Evolutionary conservation across 1,139 yeast genomes (phyloP), one percentile per base, ranked within the genome.

Genomic region (Arxiozyma bovina): DNA sequence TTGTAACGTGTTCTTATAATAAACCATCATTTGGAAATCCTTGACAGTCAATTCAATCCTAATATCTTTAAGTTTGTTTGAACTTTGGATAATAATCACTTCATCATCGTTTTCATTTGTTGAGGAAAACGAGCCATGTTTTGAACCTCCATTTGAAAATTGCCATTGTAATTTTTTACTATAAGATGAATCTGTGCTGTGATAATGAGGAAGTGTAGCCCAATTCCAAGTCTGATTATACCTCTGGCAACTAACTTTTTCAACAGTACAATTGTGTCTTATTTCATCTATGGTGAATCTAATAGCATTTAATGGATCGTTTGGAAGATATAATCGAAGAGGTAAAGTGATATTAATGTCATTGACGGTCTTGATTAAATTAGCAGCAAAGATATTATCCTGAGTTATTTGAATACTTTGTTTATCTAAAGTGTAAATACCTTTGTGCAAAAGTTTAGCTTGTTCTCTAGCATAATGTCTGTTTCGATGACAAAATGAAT

Each of bases 401-500:
- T 45, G 23, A 45, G 17, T 45, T n/a, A 45, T 38, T 9, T 12
- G 11, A 17, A 45, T 45, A 18, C 47, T 45, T 15, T 20, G 20
- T 20, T 17, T 45, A 45, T 45, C 47, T 27, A 45, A n/a, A 45
- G 40, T 12, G 7, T 45, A 45, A 27, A 45, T 45, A 5, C 47
- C 47, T 11, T 17, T 45, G 12, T 45, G 47, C 5, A 45, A 25
- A 15, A 23, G 27, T n/a, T 25, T 45, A 4, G 47, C 38, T 45
- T 45, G 47, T 45, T 45, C 47, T 18, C 68, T 64, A 1, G 94
- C 93, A 68, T 79, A 90, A 57, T 81, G 81, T 53, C 94, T 73
- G 64, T 93, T 89, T 66, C 99, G 77, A 52, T 78, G 73, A 68
- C 99, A 93, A 67, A 93, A 91, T 9, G 97, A 95, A 22, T 91